phyloP scores from a whole-genome alignment of 768 basidiomycete species.

The Russula compacta region DNA sequence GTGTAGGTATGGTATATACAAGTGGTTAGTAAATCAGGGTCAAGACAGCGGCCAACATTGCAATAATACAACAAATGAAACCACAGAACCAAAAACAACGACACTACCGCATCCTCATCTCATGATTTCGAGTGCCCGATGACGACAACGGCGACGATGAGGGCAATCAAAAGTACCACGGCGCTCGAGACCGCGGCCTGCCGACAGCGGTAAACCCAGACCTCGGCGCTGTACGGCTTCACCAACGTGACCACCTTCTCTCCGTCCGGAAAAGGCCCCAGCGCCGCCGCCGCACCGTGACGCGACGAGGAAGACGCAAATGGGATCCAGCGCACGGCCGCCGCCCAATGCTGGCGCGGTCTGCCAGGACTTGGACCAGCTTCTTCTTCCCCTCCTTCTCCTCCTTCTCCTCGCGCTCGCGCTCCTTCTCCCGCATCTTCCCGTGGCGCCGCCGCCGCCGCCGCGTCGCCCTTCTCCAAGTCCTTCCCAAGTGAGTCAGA shows the following conservation, averaged over 20 bases:
- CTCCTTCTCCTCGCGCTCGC: slow-evolving; percentile 15
- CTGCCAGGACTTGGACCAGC: slow-evolving; percentile 12
- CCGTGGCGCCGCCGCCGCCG: background rate
- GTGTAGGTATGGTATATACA: background rate
- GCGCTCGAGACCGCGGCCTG: slow-evolving; percentile 54
- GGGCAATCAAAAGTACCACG: slow-evolving; percentile 37
- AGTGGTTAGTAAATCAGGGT: background rate
- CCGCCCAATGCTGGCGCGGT: background rate
- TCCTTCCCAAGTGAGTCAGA: background rate
- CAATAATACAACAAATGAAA: background rate
- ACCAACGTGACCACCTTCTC: slow-evolving; percentile 17
- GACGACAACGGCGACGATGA: slow-evolving; percentile 43
- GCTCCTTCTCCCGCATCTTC: background rate
- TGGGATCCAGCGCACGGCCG: background rate
- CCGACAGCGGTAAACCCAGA: slow-evolving; percentile 40
- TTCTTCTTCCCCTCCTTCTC: slow-evolving; percentile 24
- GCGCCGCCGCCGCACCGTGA: slow-evolving; percentile 25
- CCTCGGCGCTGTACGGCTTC: slow-evolving; percentile 24
- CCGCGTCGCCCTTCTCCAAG: slow-evolving; percentile 4
- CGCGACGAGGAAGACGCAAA: background rate
- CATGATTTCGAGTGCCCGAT: background rate
- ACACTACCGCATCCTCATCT: background rate
- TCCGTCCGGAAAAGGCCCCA: slow-evolving; percentile 26
- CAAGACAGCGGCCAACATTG: background rate
- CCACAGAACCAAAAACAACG: background rate